These are phyloP conservation scores for Paradendryphiella salina DNA, from an alignment of 2,329 filamentous ascomycete genomes.

Conservation along the genomic window DNA sequence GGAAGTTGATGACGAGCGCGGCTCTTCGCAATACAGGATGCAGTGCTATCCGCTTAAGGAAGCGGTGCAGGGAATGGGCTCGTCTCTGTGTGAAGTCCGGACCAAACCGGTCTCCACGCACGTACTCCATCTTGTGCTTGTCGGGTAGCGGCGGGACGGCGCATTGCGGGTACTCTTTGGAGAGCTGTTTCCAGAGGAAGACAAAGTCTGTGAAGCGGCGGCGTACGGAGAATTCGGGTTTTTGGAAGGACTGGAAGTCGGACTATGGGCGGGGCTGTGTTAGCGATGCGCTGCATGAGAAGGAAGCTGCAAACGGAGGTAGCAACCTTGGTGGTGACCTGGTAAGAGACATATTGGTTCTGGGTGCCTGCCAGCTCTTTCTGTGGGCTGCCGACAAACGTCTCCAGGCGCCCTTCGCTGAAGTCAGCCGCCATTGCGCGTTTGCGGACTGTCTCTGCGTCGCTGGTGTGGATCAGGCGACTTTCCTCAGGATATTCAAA, in stretches of 20 bases:
- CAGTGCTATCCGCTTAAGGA: slow-evolving; percentile 80
- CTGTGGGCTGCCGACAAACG: slow-evolving; percentile 77
- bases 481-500: slow-evolving; percentile 13
- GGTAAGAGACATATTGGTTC: slow-evolving; percentile 93
- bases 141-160: slow-evolving; percentile 94
- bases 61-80: slow-evolving; percentile 87
- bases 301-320: neutral
- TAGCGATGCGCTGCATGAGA: neutral
- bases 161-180: slow-evolving; percentile 83
- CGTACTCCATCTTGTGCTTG: slow-evolving; percentile 99
- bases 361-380: slow-evolving; percentile 98
- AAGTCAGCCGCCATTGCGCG: slow-evolving; percentile 43
- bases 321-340: slow-evolving; percentile 82
- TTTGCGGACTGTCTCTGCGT: slow-evolving; percentile 16
- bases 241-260: slow-evolving; percentile 91
- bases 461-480: slow-evolving; percentile 3
- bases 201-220: slow-evolving; percentile 97
- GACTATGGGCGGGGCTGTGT: slow-evolving; percentile 60
- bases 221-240: slow-evolving; percentile 74
- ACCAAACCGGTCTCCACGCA: slow-evolving; percentile 93
- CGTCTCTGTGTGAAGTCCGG: slow-evolving; percentile 87
- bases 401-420: slow-evolving; percentile 74
- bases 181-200: slow-evolving; percentile 90
- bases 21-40: slow-evolving; percentile 88
- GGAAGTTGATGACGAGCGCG: slow-evolving; percentile 80